Percentiles rank a stretch among this genome's conserved stretches.
These are phyloP conservation scores for Podospora pseudoanserina DNA, from an alignment of 495 filamentous ascomycete species.

Conservation along the genomic window DNA sequence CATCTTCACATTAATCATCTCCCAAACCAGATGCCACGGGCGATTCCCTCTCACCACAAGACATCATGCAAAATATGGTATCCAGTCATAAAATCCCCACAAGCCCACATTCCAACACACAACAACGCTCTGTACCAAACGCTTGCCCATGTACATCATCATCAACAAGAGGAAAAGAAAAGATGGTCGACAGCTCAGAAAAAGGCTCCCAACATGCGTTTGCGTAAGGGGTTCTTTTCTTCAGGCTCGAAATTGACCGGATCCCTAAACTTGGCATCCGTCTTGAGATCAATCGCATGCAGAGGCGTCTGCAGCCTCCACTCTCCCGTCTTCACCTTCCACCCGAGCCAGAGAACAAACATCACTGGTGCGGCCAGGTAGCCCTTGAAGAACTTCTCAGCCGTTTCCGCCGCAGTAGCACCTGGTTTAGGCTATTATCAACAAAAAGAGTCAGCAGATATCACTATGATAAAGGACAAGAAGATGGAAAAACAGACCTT, in stretches of 20 bases:
- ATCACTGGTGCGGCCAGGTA: conserved; percentile 62
- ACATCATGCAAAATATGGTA: not conserved
- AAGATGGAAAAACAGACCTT: conserved; percentile 26
- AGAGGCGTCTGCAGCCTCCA: conserved; percentile 63
- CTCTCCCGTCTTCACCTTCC: conserved; percentile 57
- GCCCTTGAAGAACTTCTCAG: conserved; percentile 52
- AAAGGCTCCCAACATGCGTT: conserved; percentile 27
- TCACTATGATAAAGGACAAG: not conserved
- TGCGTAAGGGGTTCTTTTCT: conserved; percentile 30
- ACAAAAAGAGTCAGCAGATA: conserved; percentile 13
- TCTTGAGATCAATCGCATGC: conserved; percentile 37
- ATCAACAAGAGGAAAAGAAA: not conserved
- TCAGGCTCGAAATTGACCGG: conserved; percentile 22
- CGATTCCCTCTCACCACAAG: not conserved
- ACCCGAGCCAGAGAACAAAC: conserved; percentile 44
- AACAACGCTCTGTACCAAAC: not conserved
- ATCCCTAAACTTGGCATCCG: conserved; percentile 28
- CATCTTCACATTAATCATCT: not conserved
- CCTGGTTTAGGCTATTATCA: not conserved
- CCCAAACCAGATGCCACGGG: not conserved
- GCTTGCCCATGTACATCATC: not conserved
- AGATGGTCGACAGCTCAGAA: conserved; percentile 23
- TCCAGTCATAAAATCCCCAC: not conserved
- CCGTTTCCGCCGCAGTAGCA: not conserved
- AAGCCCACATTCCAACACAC: not conserved